phyloP scores from a whole-genome alignment of 2,329 filamentous ascomycete species.

The Epichloe gansuensis region DNA sequence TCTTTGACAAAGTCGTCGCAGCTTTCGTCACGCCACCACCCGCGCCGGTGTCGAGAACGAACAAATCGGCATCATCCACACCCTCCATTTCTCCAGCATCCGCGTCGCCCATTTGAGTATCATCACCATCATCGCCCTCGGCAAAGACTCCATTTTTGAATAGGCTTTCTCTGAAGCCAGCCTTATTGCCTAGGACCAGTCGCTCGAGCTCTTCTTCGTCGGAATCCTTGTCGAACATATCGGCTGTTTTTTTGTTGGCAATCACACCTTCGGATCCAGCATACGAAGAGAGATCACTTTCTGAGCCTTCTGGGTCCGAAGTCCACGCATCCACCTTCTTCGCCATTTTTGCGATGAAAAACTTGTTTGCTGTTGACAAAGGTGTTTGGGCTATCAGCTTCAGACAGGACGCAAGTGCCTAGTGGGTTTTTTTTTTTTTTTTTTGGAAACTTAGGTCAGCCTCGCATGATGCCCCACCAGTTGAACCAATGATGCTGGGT shows the following conservation, averaged over 20 bases:
- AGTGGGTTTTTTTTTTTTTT: slow-evolving; percentile 20
- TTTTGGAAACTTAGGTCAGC: background rate
- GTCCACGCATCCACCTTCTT: slow-evolving; percentile 18
- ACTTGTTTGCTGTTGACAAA: background rate
- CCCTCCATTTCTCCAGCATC: slow-evolving; percentile 45
- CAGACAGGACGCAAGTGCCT: background rate
- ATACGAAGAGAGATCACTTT: slow-evolving; percentile 17
- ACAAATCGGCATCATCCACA: slow-evolving; percentile 66
- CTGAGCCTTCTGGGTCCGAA: slow-evolving; percentile 17
- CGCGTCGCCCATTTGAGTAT: slow-evolving; percentile 26
- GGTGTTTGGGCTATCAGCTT: background rate
- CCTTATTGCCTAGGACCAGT: slow-evolving; percentile 76
- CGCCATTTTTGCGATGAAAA: slow-evolving; percentile 17
- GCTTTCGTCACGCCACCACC: slow-evolving; percentile 19
- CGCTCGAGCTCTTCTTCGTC: slow-evolving; percentile 79
- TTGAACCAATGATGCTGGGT: too few relatives aligned
- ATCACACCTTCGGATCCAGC: slow-evolving; percentile 16
- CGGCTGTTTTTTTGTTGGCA: slow-evolving; percentile 17
- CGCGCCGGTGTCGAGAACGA: slow-evolving; percentile 65
- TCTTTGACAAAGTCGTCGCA: slow-evolving; percentile 11
- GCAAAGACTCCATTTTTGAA: slow-evolving; percentile 28
- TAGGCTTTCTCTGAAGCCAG: slow-evolving; percentile 67
- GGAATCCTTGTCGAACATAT: slow-evolving; percentile 55
- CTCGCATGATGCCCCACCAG: background rate
- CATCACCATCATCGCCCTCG: slow-evolving; percentile 29